Evolutionary conservation across 345 rosid species (phyloP).

Genomic region (sweet orange (Citrus sinensis)): DNA sequence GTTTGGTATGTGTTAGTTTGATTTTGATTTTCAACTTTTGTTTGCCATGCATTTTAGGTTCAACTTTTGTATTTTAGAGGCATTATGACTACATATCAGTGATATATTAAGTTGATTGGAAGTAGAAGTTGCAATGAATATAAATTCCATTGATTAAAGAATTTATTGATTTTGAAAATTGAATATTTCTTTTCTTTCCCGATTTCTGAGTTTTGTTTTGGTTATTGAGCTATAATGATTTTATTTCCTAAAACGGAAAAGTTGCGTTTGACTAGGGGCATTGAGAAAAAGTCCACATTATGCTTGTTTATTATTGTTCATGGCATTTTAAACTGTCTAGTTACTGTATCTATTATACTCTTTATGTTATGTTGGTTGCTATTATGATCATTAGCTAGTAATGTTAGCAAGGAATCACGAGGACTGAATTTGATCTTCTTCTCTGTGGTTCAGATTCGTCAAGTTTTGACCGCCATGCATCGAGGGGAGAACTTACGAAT

Average conservation of each 20-base stretch:
- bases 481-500: constrained; percentile 66
- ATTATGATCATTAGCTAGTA: neutral
- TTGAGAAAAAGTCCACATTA: neutral
- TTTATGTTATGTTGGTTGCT: neutral
- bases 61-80: neutral
- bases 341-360: neutral
- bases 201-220: neutral
- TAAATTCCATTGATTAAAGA: neutral
- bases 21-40: neutral
- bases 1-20: neutral
- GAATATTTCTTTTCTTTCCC: neutral
- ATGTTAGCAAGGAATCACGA: neutral
- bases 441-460: constrained; percentile 64
- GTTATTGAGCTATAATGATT: neutral
- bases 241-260: neutral
- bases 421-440: constrained; percentile 23
- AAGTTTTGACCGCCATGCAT: constrained; percentile 73
- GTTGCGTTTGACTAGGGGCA: neutral
- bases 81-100: neutral
- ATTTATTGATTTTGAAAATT: neutral
- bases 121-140: neutral
- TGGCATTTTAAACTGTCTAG: neutral
- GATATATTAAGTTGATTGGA: neutral
- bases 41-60: neutral
- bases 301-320: neutral